Evolutionary conservation across 352 stramenopile species (phyloP).

Genomic region (Thraustochytrium aureum): DNA sequence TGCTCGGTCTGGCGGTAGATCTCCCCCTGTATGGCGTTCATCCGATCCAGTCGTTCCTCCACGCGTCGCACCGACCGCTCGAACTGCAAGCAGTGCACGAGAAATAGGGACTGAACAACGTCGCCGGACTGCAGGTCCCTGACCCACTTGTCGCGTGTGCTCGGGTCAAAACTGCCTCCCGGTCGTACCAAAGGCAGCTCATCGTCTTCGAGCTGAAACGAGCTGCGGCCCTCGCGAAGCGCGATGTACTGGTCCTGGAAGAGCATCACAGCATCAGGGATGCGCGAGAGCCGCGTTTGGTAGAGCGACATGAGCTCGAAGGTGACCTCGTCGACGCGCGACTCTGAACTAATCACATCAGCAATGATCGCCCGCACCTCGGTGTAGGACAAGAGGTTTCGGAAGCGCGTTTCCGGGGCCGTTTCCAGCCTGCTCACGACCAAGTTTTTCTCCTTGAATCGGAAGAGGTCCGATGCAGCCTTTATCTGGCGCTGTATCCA

Average conservation of each 20-base stretch:
- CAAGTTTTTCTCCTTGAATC: background rate
- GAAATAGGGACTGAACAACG: slow-evolving; percentile 26
- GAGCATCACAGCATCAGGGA: slow-evolving; percentile 28
- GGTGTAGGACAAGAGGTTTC: slow-evolving; percentile 23
- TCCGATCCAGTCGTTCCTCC: background rate
- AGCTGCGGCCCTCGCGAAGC: background rate
- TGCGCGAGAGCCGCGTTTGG: slow-evolving; percentile 31
- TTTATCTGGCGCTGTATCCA: slow-evolving; percentile 23
- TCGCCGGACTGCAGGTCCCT: slow-evolving; percentile 44
- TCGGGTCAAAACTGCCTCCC: background rate
- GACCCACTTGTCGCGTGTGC: background rate
- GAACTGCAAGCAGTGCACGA: slow-evolving; percentile 50
- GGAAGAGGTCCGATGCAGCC: background rate
- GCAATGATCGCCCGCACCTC: slow-evolving; percentile 11
- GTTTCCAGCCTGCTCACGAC: slow-evolving; percentile 5
- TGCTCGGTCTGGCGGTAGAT: background rate
- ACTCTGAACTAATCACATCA: background rate
- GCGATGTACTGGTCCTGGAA: slow-evolving; percentile 41
- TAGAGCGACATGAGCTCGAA: slow-evolving; percentile 50
- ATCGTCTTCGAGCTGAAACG: background rate
- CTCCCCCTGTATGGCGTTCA: background rate
- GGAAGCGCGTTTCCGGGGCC: slow-evolving; percentile 11
- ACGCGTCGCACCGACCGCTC: background rate
- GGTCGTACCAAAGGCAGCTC: slow-evolving; percentile 32
- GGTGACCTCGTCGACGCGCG: background rate